Evolutionary conservation across 176 grass and related monocot genomes (phyloP).

Genomic region (Hordeum vulgare): MorexV3_pseudomolecules_assembly NC_058523.1:328883691-328884190

Average conservation of each 20-base stretch:
- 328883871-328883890: constrained; percentile 73
- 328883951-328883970: neutral
- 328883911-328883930: constrained; percentile 42
- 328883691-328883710: constrained; percentile 45
- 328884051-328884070: constrained; percentile 32
- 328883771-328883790: constrained; percentile 50
- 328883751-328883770: constrained; percentile 88
- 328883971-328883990: neutral
- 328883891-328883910: constrained; percentile 61
- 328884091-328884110: constrained; percentile 41
- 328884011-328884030: constrained; percentile 9
- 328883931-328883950: constrained; percentile 5
- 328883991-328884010: constrained; percentile 4
- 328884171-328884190: neutral
- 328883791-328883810: constrained; percentile 52
- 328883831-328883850: constrained; percentile 78
- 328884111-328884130: constrained; percentile 30
- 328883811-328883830: constrained; percentile 61
- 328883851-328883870: constrained; percentile 68
- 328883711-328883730: constrained; percentile 55
- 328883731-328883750: constrained; percentile 66
- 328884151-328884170: neutral
- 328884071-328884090: constrained; percentile 4
- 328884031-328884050: neutral
- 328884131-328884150: neutral